Evolutionary conservation across 1,139 yeast genomes (phyloP), one percentile per base, ranked within the genome.

Genomic region (Protomyces lactucae-debilis): DNA sequence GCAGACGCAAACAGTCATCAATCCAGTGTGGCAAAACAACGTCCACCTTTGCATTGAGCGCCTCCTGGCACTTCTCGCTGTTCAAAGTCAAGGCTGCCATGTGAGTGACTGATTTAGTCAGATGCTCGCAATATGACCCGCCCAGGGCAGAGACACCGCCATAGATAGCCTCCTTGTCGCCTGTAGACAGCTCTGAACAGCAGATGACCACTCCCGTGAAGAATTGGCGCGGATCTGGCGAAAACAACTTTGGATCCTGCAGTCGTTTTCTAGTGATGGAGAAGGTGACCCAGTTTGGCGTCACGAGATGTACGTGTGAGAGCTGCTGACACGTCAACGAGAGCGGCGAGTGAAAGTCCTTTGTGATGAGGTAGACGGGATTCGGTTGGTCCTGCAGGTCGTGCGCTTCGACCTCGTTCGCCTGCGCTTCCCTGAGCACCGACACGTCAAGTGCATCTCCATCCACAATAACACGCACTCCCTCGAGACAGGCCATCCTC

Each of bases 1-100:
- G 80, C 56, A 79, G 72, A 64, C 79, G 83, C 66, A 90, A 78
- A 70, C 93, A 86, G 67, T 85, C 88, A 67, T 86, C 85, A 39
- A 79, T 70, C 95, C 97, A 92, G 37, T 83, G 83, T 0, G 96
- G 95, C 12, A 81, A 76, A 1, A 91, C 93, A 6, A 88, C 79
- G 66, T 83, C 82, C 52, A 89, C 64, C 5, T 54, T 59, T 14
- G 43, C 46, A 18, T 43, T 55, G 18, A 52, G 43, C 6, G 66
- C 69, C 43, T 65, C 61, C 40, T 35, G 35, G 55, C 76, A 73
- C 63, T 71, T 73, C 1, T 70, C 68, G 68, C 86, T 86, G 40
- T 82, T 76, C 35, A 81, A 72, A 69, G 83, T 83, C 9, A 76
- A 72, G 0, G 95, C 82, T 16, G 92, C 77, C 59, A 90, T 79